Conservation (phyloP, 2,329 filamentous ascomycete species). For the Penicillium sclerotiorum region DNA sequence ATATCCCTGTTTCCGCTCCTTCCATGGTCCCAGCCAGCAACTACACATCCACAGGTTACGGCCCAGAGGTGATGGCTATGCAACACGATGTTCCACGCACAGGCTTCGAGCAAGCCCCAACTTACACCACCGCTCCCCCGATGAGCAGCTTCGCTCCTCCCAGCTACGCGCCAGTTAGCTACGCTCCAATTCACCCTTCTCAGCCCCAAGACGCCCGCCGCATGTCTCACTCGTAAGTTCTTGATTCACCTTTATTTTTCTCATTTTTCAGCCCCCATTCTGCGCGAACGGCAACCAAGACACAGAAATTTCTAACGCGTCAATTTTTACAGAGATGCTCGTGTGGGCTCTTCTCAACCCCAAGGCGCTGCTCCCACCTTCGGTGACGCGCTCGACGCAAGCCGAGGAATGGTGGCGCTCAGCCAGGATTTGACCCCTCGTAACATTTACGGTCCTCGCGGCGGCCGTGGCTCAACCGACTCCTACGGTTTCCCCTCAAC, state of each 20-base stretch:
- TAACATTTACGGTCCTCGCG: conserved; percentile 78
- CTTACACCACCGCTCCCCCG: conserved; percentile 68
- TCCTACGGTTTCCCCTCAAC: conserved; percentile 89
- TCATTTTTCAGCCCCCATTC: too few species aligned
- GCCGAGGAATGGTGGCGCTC: conserved; percentile 92
- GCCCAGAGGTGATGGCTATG: conserved; percentile 68
- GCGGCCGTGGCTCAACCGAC: conserved; percentile 72
- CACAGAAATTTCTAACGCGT: conserved; percentile 19
- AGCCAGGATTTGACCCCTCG: conserved; percentile 88
- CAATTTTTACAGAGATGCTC: conserved; percentile 34
- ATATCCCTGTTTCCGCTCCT: conserved; percentile 71
- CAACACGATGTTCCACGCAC: conserved; percentile 78
- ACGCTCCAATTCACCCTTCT: conserved; percentile 63
- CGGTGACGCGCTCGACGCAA: conserved; percentile 87
- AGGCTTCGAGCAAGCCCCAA: conserved; percentile 70
- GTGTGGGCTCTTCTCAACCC: conserved; percentile 47
- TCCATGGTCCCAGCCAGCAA: conserved; percentile 71
- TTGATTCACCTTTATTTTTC: conserved; percentile 26
- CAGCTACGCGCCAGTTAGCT: conserved; percentile 77
- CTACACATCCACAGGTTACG: conserved; percentile 64
- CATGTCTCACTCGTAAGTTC: conserved; percentile 81
- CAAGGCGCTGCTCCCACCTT: conserved; percentile 66
- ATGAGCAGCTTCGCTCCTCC: conserved; percentile 69
- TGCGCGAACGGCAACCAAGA: too few species aligned
- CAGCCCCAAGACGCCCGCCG: conserved; percentile 62